A percentile compares a stretch with the other conserved stretches of the same genome.
These are phyloP conservation scores for Salvia rosmarinus DNA, from an alignment of 257 asterid species.

Conservation along the genomic window DNA sequence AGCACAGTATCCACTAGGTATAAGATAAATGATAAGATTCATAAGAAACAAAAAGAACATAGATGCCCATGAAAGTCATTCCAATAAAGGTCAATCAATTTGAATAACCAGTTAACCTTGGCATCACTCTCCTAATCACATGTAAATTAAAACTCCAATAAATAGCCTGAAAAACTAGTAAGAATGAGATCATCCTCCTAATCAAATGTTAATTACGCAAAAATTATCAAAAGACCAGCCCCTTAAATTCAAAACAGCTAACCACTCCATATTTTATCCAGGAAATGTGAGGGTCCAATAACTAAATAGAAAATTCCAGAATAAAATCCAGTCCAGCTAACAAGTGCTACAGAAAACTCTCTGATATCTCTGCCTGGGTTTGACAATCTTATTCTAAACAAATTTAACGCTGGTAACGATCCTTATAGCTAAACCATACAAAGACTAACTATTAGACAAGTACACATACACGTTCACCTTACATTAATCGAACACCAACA, in stretches of 20 bases:
- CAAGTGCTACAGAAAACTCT: background rate
- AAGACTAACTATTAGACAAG: background rate
- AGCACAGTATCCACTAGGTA: background rate
- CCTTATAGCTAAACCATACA: constrained; percentile 16
- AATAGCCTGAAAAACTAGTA: background rate
- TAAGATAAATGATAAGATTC: background rate
- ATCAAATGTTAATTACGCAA: constrained; percentile 4
- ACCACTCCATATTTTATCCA: constrained; percentile 4
- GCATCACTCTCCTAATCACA: background rate
- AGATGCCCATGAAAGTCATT: background rate
- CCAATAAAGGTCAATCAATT: background rate
- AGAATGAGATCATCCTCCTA: background rate
- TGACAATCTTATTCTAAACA: background rate
- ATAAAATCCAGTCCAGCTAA: constrained; percentile 1
- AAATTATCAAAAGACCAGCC: constrained; percentile 2
- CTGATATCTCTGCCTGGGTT: background rate
- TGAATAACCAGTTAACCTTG: constrained; percentile 1
- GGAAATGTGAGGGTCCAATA: background rate
- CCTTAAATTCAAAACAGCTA: background rate
- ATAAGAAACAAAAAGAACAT: background rate
- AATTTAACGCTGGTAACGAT: background rate
- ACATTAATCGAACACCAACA: background rate
- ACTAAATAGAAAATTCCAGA: background rate
- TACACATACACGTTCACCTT: background rate
- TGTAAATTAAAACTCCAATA: constrained; percentile 1